Conservation (phyloP, 2,329 filamentous ascomycete species). For the Botrytis elliptica region DNA sequence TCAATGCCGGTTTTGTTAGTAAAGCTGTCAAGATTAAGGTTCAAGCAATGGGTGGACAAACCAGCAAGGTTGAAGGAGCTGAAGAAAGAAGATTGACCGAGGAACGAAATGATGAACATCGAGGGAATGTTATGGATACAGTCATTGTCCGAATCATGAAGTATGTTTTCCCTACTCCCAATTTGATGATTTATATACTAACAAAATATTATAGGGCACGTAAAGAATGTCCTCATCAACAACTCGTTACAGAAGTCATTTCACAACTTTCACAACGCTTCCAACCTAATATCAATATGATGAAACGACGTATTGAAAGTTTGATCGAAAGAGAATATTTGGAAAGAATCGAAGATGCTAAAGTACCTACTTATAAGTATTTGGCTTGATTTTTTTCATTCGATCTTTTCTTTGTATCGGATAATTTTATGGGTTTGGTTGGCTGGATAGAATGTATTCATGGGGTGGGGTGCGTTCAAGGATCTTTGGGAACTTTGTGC, state of each 20-base stretch:
- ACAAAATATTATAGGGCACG: conserved; percentile 59
- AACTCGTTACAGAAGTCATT: conserved; percentile 70
- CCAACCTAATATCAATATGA: conserved; percentile 71
- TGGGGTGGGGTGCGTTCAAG: neutral
- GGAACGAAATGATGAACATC: conserved; percentile 70
- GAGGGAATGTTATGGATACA: conserved; percentile 71
- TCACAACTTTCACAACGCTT: conserved; percentile 67
- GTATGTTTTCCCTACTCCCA: conserved; percentile 46
- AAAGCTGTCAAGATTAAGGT: conserved; percentile 87
- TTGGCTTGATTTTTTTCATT: conserved; percentile 52
- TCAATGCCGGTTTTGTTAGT: conserved; percentile 79
- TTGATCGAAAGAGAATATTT: conserved; percentile 76
- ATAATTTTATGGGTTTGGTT: neutral
- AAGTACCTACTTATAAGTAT: conserved; percentile 66
- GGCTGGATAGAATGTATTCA: neutral
- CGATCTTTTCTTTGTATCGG: too few species aligned
- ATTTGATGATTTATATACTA: conserved; percentile 33
- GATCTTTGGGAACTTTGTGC: neutral
- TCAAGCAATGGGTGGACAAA: conserved; percentile 71
- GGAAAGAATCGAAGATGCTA: conserved; percentile 67
- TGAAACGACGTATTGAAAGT: conserved; percentile 79
- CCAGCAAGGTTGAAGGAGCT: conserved; percentile 80
- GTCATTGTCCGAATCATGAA: conserved; percentile 84
- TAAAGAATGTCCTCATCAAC: conserved; percentile 67
- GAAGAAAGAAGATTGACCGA: conserved; percentile 69